Base-by-base conservation (phyloP, 225 moss, liverwort and hornwort genomes). In the Pseudoscleropodium purum region DNA sequence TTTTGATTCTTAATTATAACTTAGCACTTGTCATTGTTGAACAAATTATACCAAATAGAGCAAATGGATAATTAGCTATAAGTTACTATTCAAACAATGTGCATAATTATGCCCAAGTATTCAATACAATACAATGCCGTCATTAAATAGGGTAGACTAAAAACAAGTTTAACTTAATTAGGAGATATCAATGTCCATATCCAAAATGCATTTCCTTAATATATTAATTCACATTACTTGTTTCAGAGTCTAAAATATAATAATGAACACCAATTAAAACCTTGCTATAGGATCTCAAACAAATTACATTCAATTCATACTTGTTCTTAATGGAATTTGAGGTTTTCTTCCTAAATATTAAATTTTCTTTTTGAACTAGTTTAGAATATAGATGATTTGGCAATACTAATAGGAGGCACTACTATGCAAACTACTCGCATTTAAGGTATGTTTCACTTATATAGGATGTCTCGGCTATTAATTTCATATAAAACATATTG, bases 101-200 rank as follows among this genome's bases (percentile, higher is more conserved):
- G 7, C 70, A 70, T 25, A n/a, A n/a, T n/a, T n/a, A 0, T 13
- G 0, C 4, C 13, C 0, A 1, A 8, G 24, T 41, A 4, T 1
- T 26, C 13, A 41, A 26, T 10, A 72, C 26, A 41, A 41, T 41
- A 41, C 4, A 70, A 39, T 39, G 25, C 26, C 72, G 41, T 72
- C 15, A 15, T 25, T 25, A 72, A 72, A 72, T 41, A 25, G 8
- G 70, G 4, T 39, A 25, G 5, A 26, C 26, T 26, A 15, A 72
- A 72, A 41, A 9, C 2, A 72, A 41, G 3, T 41, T 72, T 14
- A 9, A 26, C 3, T 25, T 39, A 70, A 25, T n/a, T 69, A n/a
- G 5, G 11, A 60, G 11, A 25, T 60, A 60, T 60, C 60, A 24
- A 60, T 60, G 24, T 60, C 10, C 10, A 5, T 24, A 60, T 60